Evolutionary conservation across 441 rosid species (phyloP).

Genomic region (Bocquillonia castaneifolia): DNA sequence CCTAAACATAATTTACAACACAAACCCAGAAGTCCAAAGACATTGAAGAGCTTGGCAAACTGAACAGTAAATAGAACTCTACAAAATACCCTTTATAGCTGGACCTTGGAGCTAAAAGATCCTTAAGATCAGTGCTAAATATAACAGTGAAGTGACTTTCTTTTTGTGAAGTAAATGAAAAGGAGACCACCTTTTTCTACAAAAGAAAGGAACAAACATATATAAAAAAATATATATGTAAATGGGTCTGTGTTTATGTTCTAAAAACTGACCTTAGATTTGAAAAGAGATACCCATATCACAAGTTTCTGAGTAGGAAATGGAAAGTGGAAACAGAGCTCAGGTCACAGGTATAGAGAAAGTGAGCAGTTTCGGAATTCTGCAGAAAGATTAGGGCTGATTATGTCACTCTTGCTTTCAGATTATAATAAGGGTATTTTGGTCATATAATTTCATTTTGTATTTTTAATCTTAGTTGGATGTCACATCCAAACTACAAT

Average conservation of each 20-base stretch:
- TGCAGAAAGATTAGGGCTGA: conserved; percentile 36
- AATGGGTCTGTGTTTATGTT: neutral
- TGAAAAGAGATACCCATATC: neutral
- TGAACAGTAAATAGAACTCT: neutral
- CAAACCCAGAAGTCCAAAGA: conserved; percentile 4
- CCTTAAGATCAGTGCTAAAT: neutral
- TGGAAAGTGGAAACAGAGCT: neutral
- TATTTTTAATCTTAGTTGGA: neutral
- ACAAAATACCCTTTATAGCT: neutral
- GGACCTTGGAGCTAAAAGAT: neutral
- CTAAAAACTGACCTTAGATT: conserved; percentile 14
- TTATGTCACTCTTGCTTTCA: conserved; percentile 22
- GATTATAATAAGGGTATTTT: neutral
- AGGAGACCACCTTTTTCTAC: neutral
- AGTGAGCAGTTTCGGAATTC: conserved; percentile 22
- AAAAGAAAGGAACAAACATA: neutral
- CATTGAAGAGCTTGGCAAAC: neutral
- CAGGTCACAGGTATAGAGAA: neutral
- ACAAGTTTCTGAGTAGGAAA: neutral
- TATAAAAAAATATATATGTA: neutral
- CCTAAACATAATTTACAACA: neutral
- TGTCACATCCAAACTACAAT: no score
- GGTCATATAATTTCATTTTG: neutral
- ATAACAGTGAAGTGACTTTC: neutral
- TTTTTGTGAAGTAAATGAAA: neutral